Evolutionary conservation across 768 basidiomycete genomes (phyloP).

Genomic region (Tricholomella constricta): DNA sequence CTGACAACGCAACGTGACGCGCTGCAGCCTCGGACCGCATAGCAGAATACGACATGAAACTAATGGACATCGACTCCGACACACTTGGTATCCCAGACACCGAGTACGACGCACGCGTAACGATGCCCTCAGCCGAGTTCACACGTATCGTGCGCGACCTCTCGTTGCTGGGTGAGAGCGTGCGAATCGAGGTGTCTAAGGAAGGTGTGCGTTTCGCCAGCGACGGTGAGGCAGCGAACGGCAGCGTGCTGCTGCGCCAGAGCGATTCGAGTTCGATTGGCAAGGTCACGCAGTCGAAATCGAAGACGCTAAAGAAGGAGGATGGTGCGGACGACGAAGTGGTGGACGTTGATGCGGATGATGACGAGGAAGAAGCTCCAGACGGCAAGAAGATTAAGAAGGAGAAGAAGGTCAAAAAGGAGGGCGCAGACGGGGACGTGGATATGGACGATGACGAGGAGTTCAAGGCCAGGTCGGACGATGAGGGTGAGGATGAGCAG

Average conservation of each 20-base stretch:
- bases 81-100: conserved; percentile 95
- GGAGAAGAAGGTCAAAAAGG: conserved; percentile 49
- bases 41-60: conserved; percentile 98
- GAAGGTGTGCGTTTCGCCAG: conserved; percentile 92
- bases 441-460: conserved; percentile 49
- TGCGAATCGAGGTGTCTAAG: conserved; percentile 93
- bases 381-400: conserved; percentile 45
- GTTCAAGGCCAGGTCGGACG: conserved; percentile 54
- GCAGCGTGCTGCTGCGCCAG: conserved; percentile 81
- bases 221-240: conserved; percentile 95
- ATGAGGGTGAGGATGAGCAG: conserved; percentile 56
- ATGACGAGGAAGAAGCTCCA: conserved; percentile 50
- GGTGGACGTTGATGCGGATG: conserved; percentile 47
- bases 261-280: conserved; percentile 55
- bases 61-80: conserved; percentile 99
- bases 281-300: conserved; percentile 40
- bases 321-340: conserved; percentile 48
- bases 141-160: conserved; percentile 92
- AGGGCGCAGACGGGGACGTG: conserved; percentile 46
- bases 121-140: conserved; percentile 86
- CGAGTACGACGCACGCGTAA: conserved; percentile 91
- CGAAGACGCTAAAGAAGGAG: conserved; percentile 37
- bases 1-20: conserved; percentile 14
- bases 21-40: conserved; percentile 83
- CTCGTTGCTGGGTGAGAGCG: conserved; percentile 86